Evolutionary conservation across 108 stramenopile genomes (phyloP), one percentile per base, ranked within the genome.

Genomic region (Skeletonema tropicum): DNA sequence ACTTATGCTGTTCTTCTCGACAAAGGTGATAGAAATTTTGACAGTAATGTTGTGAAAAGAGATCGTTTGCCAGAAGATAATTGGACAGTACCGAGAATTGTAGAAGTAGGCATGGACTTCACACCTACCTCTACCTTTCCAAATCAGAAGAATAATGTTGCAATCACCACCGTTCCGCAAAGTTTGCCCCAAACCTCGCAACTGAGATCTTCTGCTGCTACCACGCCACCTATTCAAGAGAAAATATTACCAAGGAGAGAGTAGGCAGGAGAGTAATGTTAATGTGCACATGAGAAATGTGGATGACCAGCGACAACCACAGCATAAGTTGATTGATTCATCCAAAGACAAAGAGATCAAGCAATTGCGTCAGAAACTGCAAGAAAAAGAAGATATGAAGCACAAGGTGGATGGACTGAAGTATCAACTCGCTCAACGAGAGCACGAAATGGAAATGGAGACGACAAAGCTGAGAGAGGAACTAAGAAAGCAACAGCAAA

Each of bases 401-500:
- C 15, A 42, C 0, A 11, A 71, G 10, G 6, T 58, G n/a, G 57
- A 71, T 26, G 59, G 17, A 10, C 41, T 71, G 66, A 67, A 49
- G 62, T 21, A 35, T 32, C 46, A 68, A 25, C 23, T 55, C 17
- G 55, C 36, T 41, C 38, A 52, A 21, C 66, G 35, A 46, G 73
- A 80, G 31, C 31, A 63, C 25, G 42, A 66, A 30, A 73, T 74
- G 63, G 52, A 74, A 19, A 15, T 7, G 11, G 59, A 73, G 32
- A 33, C 73, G 6, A 14, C 19, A 19, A 70, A 46, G 33, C n/a
- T 80, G 55, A 60, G 60, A 59, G 55, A 19, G 29, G 79, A 80
- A 15, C 61, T 80, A 26, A 61, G 55, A 10, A 74, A 74, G 57
- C 65, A 74, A 26, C 32, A 68, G 23, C 26, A 65, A 6, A 59